Conservation (phyloP, 1,284 basidiomycete species). For the Taiwanofungus camphoratus region DNA sequence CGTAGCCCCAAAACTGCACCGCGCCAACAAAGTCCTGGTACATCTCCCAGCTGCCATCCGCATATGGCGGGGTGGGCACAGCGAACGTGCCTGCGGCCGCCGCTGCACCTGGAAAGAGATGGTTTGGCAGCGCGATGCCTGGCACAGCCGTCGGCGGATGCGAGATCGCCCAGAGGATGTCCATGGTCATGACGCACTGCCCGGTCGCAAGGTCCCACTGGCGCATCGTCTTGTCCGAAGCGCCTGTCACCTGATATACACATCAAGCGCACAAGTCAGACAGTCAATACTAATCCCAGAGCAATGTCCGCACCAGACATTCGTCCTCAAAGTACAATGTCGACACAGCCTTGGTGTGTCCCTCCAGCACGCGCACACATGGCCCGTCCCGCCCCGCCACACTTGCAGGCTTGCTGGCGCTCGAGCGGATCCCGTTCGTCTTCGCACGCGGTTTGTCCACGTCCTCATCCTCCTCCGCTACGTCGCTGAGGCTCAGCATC, state of each 20-base stretch:
- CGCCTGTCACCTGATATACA: conserved; percentile 87
- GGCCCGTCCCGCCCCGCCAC: conserved; percentile 32
- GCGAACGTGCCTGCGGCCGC: conserved; percentile 66
- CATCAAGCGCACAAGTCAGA: conserved; percentile 9
- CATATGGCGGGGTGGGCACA: conserved; percentile 80
- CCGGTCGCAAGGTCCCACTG: conserved; percentile 98
- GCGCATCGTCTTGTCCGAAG: conserved; percentile 95
- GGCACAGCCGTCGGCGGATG: conserved; percentile 66
- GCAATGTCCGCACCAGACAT: conserved; percentile 68
- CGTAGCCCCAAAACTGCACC: conserved; percentile 98
- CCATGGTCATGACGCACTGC: conserved; percentile 99
- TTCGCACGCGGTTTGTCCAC: conserved; percentile 29
- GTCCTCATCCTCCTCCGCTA: conserved; percentile 55
- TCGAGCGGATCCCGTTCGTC: conserved; percentile 26
- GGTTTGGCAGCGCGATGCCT: conserved; percentile 35
- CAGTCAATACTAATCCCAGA: background rate
- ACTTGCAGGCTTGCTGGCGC: conserved; percentile 20
- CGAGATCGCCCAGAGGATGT: conserved; percentile 98
- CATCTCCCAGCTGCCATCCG: conserved; percentile 91
- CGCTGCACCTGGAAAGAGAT: conserved; percentile 48
- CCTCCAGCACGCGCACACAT: conserved; percentile 79
- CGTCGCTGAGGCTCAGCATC: conserved; percentile 53
- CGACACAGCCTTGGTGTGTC: conserved; percentile 90
- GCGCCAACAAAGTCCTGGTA: conserved; percentile 98
- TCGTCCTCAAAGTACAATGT: conserved; percentile 94